Base-by-base conservation (phyloP, 352 stramenopile genomes). In the Pythium apleroticum region DNA sequence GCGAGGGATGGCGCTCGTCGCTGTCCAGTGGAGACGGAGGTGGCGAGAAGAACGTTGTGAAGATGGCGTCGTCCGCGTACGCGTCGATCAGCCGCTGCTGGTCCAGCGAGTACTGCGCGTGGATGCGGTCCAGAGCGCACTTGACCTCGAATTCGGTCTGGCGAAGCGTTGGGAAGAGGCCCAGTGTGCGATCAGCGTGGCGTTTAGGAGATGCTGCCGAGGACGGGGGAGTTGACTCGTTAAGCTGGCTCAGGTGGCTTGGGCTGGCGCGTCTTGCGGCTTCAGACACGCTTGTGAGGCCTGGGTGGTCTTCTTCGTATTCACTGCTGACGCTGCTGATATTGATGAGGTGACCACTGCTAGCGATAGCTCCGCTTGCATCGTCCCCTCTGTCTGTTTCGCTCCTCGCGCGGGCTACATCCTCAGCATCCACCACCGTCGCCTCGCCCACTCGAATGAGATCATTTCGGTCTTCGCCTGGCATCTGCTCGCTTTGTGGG, bases 61-160 rank as follows among this genome's bases (percentile, higher is more conserved):
- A 64, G 43, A 57, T 48, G n/a, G 46, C 57, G 46, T 56, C 57
- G 46, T 64, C 48, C 2, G 59, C 35, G 59, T 54, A 52, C 35
- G 50, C 37, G 60, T 60, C 60, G 60, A 55, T 49, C 20, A 60
- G 52, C 6, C 31, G 12, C 25, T 46, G 60, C 30, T 60, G 60
- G 35, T 59, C 60, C 19, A 35, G 39, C 27, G 52, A 25, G 15
- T 60, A 61, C 28, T 63, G 65, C 10, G 31, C 20, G n/a, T 71
- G 65, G 48, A 64, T 66, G 9, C 65, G 65, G 12, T 52, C 31
- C 0, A 66, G 41, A 8, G 65, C 66, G 15, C 35, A 52, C 27
- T 61, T 45, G 27, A 64, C 37, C 24, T 63, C 58, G 14, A 24
- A 24, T 14, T 72, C 53, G 3, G 59, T 49, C 15, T 64, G 31